Percentiles rank a stretch among this genome's conserved stretches.
These are phyloP conservation scores for Nymphaea thermarum DNA, from an alignment of 164 flowering plant species.

Conservation along the genomic window DNA sequence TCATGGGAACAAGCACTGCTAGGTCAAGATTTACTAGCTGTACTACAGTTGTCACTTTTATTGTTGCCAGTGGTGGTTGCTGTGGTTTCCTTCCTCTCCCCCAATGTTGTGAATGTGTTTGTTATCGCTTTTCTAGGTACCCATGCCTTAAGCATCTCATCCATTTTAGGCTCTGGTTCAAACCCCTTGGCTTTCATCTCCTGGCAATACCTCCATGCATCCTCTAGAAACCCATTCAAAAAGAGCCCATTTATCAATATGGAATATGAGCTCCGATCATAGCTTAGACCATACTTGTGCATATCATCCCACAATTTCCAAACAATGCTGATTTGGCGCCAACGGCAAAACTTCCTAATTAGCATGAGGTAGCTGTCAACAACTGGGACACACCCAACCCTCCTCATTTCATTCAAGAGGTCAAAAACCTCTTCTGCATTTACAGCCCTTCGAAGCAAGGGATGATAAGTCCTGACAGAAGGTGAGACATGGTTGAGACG, in stretches of 20 bases:
- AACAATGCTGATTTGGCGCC: conserved; percentile 64
- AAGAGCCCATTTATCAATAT: conserved; percentile 73
- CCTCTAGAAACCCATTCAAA: conserved; percentile 63
- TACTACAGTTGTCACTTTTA: conserved; percentile 5
- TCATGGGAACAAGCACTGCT: conserved; percentile 3
- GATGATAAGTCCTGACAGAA: conserved; percentile 58
- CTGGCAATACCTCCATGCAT: conserved; percentile 44
- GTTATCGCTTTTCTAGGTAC: conserved; percentile 23
- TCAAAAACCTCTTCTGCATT: conserved; percentile 56
- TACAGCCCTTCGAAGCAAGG: conserved; percentile 39
- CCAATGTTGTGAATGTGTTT: conserved; percentile 6
- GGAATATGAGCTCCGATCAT: conserved; percentile 63
- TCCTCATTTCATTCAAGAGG: conserved; percentile 54
- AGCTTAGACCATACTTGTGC: conserved; percentile 45
- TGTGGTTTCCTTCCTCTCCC: conserved; percentile 8
- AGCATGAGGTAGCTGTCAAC: conserved; percentile 69
- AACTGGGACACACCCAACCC: conserved; percentile 36
- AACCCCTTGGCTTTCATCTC: conserved; percentile 67
- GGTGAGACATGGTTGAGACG: conserved; percentile 39
- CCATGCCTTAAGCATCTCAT: conserved; percentile 60
- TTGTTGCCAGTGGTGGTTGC: conserved; percentile 9
- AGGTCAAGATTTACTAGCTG: conserved; percentile 6
- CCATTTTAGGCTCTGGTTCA: conserved; percentile 54
- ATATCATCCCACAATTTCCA: conserved; percentile 64
- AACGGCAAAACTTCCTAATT: conserved; percentile 66